Evolutionary conservation across 805 yeast species (phyloP), one percentile per base, ranked within the genome.

Genomic region (Ogataea philodendri): DNA sequence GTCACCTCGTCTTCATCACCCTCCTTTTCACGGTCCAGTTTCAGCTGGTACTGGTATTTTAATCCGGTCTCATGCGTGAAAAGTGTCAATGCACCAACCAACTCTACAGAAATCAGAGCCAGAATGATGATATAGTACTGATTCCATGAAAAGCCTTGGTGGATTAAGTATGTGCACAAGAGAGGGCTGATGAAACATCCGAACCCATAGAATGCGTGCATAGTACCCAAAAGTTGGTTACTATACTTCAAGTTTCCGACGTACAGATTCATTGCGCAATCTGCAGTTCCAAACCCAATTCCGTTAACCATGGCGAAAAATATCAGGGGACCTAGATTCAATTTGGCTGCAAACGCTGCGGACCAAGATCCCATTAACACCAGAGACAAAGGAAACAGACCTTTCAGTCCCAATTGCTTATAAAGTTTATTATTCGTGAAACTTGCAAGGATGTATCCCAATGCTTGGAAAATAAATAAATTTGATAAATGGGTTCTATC

Each of bases 361-460:
- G 46, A 30, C 13, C 39, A 41, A 5, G 38, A 4, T 5, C 34
- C 35, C 11, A 33, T 21, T 2, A 32, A 19, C 5, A 37, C 6
- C 15, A 55, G 32, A 2, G 59, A 41, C 4, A 42, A 7, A 1
- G 33, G 17, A 48, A 65, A 78, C 0, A 72, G 65, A 1, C 79
- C 78, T 38, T 61, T 49, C 9, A 78, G 51, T 0, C 88, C 87
- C 7, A 71, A 31, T 5, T 29, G 30, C 7, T 54, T 39, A 50
- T 73, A 79, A 3, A 67, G 37, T 1, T 23, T 38, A 21, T 71
- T 74, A 43, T 70, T 76, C 9, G 63, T 35, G 3, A 78, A 41
- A 3, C 84, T 81, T 53, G 78, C 65, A 1, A 59, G 31, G 14
- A 76, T 61, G 52, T 79, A 81, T 0, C 87, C 86, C 1, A 65